Percentiles rank a stretch among this genome's conserved stretches.
phyloP scores from a whole-genome alignment of 2,329 filamentous ascomycete species.

The Talaromyces funiculosus region DNA sequence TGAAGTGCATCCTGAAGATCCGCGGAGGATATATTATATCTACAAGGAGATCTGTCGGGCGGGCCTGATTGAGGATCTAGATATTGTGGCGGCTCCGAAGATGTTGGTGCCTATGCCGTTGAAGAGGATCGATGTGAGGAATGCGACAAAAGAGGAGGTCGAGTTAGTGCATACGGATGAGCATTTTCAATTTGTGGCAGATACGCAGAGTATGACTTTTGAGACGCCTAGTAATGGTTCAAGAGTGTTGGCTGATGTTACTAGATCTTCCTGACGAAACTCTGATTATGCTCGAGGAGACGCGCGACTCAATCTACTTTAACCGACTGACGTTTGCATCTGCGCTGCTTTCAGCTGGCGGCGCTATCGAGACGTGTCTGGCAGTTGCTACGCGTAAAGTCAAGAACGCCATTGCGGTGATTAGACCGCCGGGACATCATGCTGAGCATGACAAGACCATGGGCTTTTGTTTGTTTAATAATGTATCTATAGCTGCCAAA shows the following conservation, averaged over 20 bases:
- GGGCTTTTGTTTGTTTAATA: constrained; percentile 98
- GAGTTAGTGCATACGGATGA: constrained; percentile 68
- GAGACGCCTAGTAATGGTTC: too few relatives aligned
- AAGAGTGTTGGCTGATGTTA: background rate
- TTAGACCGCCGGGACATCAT: constrained; percentile 91
- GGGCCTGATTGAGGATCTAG: constrained; percentile 64
- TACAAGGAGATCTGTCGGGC: constrained; percentile 80
- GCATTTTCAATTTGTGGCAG: constrained; percentile 74
- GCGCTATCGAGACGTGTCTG: constrained; percentile 91
- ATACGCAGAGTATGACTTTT: constrained; percentile 45
- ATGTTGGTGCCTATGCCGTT: constrained; percentile 51
- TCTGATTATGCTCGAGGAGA: constrained; percentile 63
- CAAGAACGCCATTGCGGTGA: constrained; percentile 93
- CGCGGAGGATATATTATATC: constrained; percentile 84
- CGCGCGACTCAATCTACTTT: constrained; percentile 74
- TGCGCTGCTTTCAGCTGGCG: constrained; percentile 77
- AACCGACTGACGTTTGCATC: constrained; percentile 76
- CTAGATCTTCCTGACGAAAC: constrained; percentile 51
- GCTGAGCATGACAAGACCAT: constrained; percentile 80
- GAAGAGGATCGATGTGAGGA: constrained; percentile 67
- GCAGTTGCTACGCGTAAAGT: constrained; percentile 77
- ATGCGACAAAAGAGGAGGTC: constrained; percentile 74
- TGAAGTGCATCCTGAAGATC: constrained; percentile 90
- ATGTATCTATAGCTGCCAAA: constrained; percentile 86
- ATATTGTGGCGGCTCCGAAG: constrained; percentile 35